Evolutionary conservation across 345 rosid genomes (phyloP), one percentile per base, ranked within the genome.

Genomic region (Populus pruinosa): DNA sequence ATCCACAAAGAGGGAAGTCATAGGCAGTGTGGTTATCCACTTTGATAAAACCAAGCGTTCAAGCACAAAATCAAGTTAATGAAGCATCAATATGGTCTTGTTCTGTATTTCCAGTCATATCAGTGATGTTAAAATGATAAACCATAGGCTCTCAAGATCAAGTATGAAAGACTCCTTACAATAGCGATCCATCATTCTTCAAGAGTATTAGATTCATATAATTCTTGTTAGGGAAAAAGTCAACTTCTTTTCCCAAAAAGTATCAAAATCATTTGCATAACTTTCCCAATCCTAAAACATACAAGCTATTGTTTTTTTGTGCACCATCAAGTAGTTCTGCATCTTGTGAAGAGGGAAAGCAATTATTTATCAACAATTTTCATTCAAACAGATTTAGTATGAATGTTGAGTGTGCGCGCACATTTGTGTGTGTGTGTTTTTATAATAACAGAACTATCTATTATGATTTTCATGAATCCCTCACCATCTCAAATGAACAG

Each of bases 401-500:
- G 47, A 43, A 43, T 43, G 14, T 11, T 36, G 13, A 31, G 5
- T 33, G 35, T 18, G 62, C 17, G 55, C 8, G 67, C 25, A 27
- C 29, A 14, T 29, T 10, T 50, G 63, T 14, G 31, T 33, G 31
- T 33, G 39, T 17, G 27, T 3, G n/a, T 8, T 29, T 11, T 13
- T 13, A 18, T 18, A 61, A 25, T 13, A 20, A 61, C 31, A 72
- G 5, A 73, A 65, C n/a, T 27, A 67, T 47, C 35, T 68, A 56
- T n/a, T 17, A 7, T 12, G 31, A 66, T 38, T 13, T 21, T 35
- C 35, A 69, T 67, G 56, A 23, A 38, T 16, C 20, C 59, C 85
- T 73, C 85, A 94, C 99, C 97, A 89, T 86, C 78, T 89, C 94
- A 85, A 94, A 88, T 69, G 95, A 86, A 86, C 98, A 91, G 43